A percentile compares a stretch with the other conserved stretches of the same genome.
phyloP scores from a whole-genome alignment of 2,329 filamentous ascomycete genomes.

The Penicillium sp. region DNA sequence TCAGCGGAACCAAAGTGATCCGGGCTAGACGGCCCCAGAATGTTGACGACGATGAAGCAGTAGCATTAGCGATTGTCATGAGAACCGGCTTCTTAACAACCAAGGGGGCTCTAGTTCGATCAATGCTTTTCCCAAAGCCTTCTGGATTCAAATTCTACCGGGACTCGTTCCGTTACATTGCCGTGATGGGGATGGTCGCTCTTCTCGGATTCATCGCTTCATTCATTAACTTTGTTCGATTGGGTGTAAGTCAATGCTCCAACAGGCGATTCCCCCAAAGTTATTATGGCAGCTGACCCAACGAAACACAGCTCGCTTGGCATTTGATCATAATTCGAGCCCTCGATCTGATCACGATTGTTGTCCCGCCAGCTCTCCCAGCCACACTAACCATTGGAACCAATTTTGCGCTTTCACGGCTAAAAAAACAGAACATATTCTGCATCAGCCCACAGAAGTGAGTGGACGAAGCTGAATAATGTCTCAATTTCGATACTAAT shows the following conservation, averaged over 20 bases:
- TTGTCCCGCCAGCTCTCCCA: conserved; percentile 90
- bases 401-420: conserved; percentile 83
- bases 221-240: conserved; percentile 85
- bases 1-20: conserved; percentile 93
- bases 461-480: conserved; percentile 1
- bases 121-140: conserved; percentile 97
- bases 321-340: conserved; percentile 89
- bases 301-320: conserved; percentile 63
- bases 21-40: conserved; percentile 85
- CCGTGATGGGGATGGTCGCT: conserved; percentile 89
- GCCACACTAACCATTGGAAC: conserved; percentile 95
- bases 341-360: conserved; percentile 93
- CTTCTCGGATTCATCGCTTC: conserved; percentile 84
- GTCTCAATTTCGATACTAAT: neutral
- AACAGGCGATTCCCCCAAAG: neutral
- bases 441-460: conserved; percentile 88
- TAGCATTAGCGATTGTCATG: conserved; percentile 86
- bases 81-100: conserved; percentile 97
- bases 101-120: conserved; percentile 90
- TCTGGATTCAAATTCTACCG: conserved; percentile 98
- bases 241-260: conserved; percentile 53
- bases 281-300: conserved; percentile 20
- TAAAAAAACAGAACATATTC: conserved; percentile 89
- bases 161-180: conserved; percentile 96
- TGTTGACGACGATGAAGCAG: conserved; percentile 79